Conservation (phyloP, 768 basidiomycete genomes). For the Cystofilobasidium ferigula region DNA sequence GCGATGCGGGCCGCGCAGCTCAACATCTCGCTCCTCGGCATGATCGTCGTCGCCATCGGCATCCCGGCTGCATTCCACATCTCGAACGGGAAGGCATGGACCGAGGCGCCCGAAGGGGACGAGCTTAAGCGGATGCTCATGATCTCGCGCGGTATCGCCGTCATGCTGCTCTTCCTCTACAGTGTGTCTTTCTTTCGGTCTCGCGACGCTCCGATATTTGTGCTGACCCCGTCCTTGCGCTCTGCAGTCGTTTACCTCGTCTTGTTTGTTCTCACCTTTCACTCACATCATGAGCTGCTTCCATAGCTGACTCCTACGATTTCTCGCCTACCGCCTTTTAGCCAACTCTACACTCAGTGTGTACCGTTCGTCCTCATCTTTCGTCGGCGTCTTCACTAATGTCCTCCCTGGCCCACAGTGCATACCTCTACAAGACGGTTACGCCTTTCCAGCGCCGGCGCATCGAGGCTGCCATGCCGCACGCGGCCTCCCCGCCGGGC, state of each 20-base stretch:
- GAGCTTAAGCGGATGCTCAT: constrained; percentile 12
- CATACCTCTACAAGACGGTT: constrained; percentile 22
- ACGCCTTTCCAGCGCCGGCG: constrained; percentile 19
- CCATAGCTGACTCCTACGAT: no score
- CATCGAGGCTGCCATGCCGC: constrained; percentile 4
- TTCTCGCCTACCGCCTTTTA: no score
- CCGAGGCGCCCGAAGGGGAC: constrained; percentile 7
- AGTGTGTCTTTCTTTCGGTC: neutral
- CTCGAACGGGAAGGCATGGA: neutral
- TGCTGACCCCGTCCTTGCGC: no score
- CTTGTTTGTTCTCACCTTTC: constrained; percentile 1
- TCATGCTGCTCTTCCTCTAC: constrained; percentile 22
- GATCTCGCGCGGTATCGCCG: constrained; percentile 23
- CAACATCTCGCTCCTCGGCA: constrained; percentile 25
- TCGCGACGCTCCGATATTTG: no score
- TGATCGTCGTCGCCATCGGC: constrained; percentile 17
- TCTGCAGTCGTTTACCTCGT: constrained; percentile 18
- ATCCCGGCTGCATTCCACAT: constrained; percentile 16
- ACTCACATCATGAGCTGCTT: no score
- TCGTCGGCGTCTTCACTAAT: no score
- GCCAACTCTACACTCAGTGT: neutral
- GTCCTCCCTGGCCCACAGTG: constrained; percentile 7
- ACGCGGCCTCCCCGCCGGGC: constrained; percentile 18
- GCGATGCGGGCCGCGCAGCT: constrained; percentile 25
- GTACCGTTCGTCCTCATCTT: no score